Evolutionary conservation across 73 alveolate genomes (phyloP).

Genomic region (Effrenium voratum): DNA sequence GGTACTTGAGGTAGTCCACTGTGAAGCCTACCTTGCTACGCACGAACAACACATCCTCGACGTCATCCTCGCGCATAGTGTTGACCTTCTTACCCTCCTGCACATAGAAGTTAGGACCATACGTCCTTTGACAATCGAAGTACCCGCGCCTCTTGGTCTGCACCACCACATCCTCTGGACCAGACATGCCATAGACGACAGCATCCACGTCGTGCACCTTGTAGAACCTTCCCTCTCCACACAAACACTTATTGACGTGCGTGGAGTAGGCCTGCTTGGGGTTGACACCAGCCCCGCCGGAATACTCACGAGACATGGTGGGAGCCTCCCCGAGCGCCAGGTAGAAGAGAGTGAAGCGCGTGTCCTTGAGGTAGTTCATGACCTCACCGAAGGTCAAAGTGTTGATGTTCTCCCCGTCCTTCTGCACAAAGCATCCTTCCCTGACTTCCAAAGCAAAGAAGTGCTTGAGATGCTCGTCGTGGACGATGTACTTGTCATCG

Average conservation of each 20-base stretch:
- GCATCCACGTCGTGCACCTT: not conserved
- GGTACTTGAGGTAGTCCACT: slow-evolving; percentile 23
- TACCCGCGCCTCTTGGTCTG: slow-evolving; percentile 20
- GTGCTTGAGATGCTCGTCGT: not conserved
- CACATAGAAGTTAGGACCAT: not conserved
- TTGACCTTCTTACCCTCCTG: slow-evolving; percentile 8
- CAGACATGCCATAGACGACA: not conserved
- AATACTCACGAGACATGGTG: too few relatives aligned
- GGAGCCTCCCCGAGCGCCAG: too few relatives aligned
- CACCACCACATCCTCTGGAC: not conserved
- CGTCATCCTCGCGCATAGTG: slow-evolving; percentile 2
- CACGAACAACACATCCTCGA: not conserved
- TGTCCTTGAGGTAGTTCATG: too few relatives aligned
- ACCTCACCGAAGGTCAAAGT: too few relatives aligned
- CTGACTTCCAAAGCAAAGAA: too few relatives aligned
- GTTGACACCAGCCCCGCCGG: too few relatives aligned
- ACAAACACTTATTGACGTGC: not conserved
- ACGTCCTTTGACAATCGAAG: not conserved
- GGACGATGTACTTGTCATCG: not conserved
- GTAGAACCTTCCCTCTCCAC: not conserved
- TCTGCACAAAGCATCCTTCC: too few relatives aligned
- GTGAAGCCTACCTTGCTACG: not conserved
- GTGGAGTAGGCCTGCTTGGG: too few relatives aligned
- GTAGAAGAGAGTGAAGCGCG: too few relatives aligned
- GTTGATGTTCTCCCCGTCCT: too few relatives aligned